A percentile compares a stretch with the other conserved stretches of the same genome.
These are phyloP conservation scores for Cairneyella variabilis DNA, from an alignment of 495 filamentous ascomycete species.

Conservation along the genomic window DNA sequence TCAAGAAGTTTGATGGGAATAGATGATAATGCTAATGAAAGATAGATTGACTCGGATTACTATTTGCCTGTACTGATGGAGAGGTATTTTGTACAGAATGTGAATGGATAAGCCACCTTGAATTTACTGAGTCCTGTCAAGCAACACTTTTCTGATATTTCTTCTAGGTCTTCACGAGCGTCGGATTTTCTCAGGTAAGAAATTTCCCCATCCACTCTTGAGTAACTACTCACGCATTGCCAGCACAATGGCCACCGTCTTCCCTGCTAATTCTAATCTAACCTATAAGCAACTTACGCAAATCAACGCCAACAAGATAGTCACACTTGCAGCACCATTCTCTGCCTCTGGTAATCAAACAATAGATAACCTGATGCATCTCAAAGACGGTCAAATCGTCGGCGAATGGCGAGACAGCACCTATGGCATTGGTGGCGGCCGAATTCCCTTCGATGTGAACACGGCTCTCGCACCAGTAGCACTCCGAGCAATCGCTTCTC, in stretches of 20 bases:
- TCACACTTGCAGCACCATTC: slow-evolving; percentile 53
- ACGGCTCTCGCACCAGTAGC: slow-evolving; percentile 59
- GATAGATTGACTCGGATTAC: slow-evolving; percentile 57
- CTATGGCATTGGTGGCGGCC: slow-evolving; percentile 58
- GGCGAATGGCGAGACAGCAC: slow-evolving; percentile 62
- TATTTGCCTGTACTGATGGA: slow-evolving; percentile 54
- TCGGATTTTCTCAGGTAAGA: slow-evolving; percentile 41
- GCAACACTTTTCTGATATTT: no score
- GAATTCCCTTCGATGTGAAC: slow-evolving; percentile 64
- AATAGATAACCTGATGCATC: slow-evolving; percentile 51
- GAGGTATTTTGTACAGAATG: slow-evolving; percentile 51
- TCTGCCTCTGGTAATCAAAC: slow-evolving; percentile 38
- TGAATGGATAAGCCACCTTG: slow-evolving; percentile 27
- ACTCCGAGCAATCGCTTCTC: slow-evolving; percentile 50
- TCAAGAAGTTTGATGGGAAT: background rate
- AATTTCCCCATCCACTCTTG: slow-evolving; percentile 2
- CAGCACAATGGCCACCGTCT: slow-evolving; percentile 41
- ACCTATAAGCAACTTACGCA: slow-evolving; percentile 49
- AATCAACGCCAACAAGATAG: slow-evolving; percentile 52
- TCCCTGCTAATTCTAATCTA: slow-evolving; percentile 44
- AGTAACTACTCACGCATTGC: background rate
- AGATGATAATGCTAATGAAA: background rate
- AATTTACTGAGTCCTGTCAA: background rate
- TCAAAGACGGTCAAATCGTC: slow-evolving; percentile 51
- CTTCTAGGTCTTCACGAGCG: slow-evolving; percentile 29